Evolutionary conservation across 148 eudicot species (phyloP).

Genomic region (Drosera capensis): DNA sequence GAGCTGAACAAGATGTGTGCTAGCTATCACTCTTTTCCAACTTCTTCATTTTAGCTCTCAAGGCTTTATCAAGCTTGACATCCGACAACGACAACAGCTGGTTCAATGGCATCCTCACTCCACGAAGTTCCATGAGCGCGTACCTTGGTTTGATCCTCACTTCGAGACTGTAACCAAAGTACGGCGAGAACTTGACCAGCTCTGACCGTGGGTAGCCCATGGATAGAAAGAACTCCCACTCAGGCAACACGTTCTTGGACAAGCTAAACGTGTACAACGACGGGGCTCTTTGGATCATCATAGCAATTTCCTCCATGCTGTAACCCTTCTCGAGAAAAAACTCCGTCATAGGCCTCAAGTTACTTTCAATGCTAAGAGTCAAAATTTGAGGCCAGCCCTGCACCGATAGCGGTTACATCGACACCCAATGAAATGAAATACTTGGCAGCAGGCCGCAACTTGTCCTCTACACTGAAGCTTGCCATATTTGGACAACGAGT

Average conservation of each 20-base stretch:
- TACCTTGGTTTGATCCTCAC: constrained; percentile 67
- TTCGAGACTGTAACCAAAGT: constrained; percentile 70
- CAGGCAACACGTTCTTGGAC: constrained; percentile 41
- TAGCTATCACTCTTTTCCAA: constrained; percentile 37
- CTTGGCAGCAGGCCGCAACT: constrained; percentile 53
- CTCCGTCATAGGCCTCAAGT: constrained; percentile 53
- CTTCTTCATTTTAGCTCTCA: constrained; percentile 40
- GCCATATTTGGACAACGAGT: constrained; percentile 76
- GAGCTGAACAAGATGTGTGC: no score
- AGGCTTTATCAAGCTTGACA: constrained; percentile 25
- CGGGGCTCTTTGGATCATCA: constrained; percentile 54
- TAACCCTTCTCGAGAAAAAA: constrained; percentile 59
- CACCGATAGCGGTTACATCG: constrained; percentile 38
- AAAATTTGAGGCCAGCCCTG: constrained; percentile 50
- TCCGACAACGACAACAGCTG: constrained; percentile 47
- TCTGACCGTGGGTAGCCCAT: constrained; percentile 48
- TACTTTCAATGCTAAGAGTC: constrained; percentile 51
- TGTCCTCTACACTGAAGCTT: constrained; percentile 73
- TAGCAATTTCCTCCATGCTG: constrained; percentile 28
- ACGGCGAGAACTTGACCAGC: constrained; percentile 63
- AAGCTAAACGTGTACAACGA: constrained; percentile 62
- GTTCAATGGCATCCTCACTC: constrained; percentile 42
- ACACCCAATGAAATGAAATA: constrained; percentile 47
- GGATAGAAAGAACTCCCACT: constrained; percentile 45
- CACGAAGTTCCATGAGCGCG: constrained; percentile 28